These are phyloP conservation scores for Cladosporium sp. DNA, from an alignment of 2,329 filamentous ascomycete species.

Conservation along the genomic window DNA sequence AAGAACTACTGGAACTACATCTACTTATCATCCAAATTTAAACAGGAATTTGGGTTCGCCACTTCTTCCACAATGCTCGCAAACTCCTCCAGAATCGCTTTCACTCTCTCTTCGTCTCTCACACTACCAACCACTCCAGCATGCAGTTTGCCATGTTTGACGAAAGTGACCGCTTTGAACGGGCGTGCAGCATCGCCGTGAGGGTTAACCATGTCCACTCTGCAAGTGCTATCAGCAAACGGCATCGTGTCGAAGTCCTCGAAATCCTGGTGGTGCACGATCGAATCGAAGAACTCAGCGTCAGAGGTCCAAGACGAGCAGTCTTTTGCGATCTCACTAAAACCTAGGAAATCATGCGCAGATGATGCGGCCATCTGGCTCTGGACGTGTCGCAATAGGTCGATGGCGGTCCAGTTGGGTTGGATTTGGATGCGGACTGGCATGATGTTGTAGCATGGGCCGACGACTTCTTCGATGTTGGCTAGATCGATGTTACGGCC, in stretches of 20 bases:
- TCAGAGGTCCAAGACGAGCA: constrained; percentile 27
- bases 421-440: constrained; percentile 58
- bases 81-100: constrained; percentile 47
- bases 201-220: constrained; percentile 35
- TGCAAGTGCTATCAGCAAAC: constrained; percentile 32
- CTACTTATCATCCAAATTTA: neutral
- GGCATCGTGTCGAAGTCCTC: constrained; percentile 54
- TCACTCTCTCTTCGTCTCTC: constrained; percentile 40
- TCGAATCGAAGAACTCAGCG: constrained; percentile 33
- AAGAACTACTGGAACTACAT: neutral
- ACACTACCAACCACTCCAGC: constrained; percentile 59
- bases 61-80: constrained; percentile 43
- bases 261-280: constrained; percentile 34
- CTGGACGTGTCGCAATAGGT: constrained; percentile 34
- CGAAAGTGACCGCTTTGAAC: constrained; percentile 61
- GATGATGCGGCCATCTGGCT: constrained; percentile 32
- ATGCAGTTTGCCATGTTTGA: constrained; percentile 48
- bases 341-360: constrained; percentile 34
- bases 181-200: constrained; percentile 57
- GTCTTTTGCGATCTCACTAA: constrained; percentile 32
- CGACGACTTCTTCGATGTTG: constrained; percentile 54
- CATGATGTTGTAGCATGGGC: constrained; percentile 65
- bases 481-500: constrained; percentile 58
- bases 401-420: constrained; percentile 36
- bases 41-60: constrained; percentile 21